Evolutionary conservation across 2,329 filamentous ascomycete genomes (phyloP).

Genomic region (Penicillium sp.): DNA sequence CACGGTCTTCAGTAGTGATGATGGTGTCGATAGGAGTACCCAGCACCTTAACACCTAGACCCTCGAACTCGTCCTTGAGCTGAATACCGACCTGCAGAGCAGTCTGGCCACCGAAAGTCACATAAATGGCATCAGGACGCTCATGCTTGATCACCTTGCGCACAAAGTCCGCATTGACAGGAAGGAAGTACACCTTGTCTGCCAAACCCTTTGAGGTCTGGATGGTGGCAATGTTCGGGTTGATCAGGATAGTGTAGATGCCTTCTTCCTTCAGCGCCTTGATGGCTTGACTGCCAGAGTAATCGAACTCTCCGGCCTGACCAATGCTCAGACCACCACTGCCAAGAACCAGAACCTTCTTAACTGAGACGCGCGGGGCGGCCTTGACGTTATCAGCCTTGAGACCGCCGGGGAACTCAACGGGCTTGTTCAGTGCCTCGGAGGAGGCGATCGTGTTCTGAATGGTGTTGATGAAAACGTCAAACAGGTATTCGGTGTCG

Average conservation of each 20-base stretch:
- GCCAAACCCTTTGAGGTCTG: constrained; percentile 97
- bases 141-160: constrained; percentile 96
- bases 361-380: constrained; percentile 76
- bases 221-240: constrained; percentile 98
- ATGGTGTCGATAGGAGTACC: constrained; percentile 97
- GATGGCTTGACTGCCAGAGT: constrained; percentile 96
- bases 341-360: constrained; percentile 92
- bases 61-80: constrained; percentile 94
- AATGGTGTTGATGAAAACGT: constrained; percentile 90
- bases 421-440: constrained; percentile 66
- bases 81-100: constrained; percentile 95
- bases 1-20: constrained; percentile 96
- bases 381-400: constrained; percentile 72
- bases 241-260: constrained; percentile 97
- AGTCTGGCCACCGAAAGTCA: constrained; percentile 96
- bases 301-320: constrained; percentile 97
- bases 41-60: constrained; percentile 85
- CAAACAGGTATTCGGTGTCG: constrained; percentile 94
- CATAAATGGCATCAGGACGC: constrained; percentile 92
- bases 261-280: constrained; percentile 97
- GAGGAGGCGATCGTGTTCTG: constrained; percentile 66
- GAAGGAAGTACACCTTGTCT: constrained; percentile 98
- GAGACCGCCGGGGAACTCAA: constrained; percentile 83
- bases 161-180: constrained; percentile 94
- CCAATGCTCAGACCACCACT: constrained; percentile 95